Conservation (phyloP, 768 basidiomycete species). For the Naganishia antarctica region DNA sequence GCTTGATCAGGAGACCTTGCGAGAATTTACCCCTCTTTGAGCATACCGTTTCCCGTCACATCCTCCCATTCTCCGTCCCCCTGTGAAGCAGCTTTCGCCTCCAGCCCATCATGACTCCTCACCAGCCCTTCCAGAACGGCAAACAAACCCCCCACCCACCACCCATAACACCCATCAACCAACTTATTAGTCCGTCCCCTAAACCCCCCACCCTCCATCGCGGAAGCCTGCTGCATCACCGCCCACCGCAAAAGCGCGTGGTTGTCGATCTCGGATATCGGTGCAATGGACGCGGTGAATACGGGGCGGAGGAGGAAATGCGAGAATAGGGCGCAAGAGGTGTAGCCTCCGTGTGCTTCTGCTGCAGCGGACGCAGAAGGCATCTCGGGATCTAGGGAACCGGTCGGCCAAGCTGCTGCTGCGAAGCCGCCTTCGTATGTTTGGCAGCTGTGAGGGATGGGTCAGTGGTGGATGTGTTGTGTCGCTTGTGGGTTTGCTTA, state of each 20-base stretch:
- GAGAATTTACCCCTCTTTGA: slow-evolving; percentile 45
- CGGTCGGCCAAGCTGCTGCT: slow-evolving; percentile 63
- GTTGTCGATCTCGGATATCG: slow-evolving; percentile 55
- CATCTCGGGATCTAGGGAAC: neutral
- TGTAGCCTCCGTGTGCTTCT: slow-evolving; percentile 97
- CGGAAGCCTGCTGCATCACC: slow-evolving; percentile 74
- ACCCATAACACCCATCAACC: slow-evolving; percentile 99
- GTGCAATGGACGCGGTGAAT: slow-evolving; percentile 17
- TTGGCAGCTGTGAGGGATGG: slow-evolving; percentile 59
- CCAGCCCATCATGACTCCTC: slow-evolving; percentile 27
- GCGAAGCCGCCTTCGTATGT: slow-evolving; percentile 97
- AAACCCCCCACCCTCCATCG: slow-evolving; percentile 85
- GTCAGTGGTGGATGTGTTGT: neutral
- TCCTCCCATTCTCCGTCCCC: slow-evolving; percentile 63
- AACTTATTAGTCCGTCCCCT: slow-evolving; percentile 91
- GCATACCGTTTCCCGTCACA: slow-evolving; percentile 52
- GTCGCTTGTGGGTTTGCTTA: slow-evolving; percentile 37
- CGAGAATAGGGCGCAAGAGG: slow-evolving; percentile 83
- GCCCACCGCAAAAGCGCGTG: slow-evolving; percentile 70
- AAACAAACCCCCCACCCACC: slow-evolving; percentile 96
- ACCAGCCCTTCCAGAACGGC: slow-evolving; percentile 61
- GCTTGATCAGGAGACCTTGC: too few species aligned
- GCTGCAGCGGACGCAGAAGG: slow-evolving; percentile 55
- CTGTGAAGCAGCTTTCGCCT: slow-evolving; percentile 2
- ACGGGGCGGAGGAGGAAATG: slow-evolving; percentile 66